A percentile compares a stretch with the other conserved stretches of the same genome.
These are phyloP conservation scores for Ophiostoma sp. DNA, from an alignment of 2,329 filamentous ascomycete genomes.

Conservation along the genomic window DNA sequence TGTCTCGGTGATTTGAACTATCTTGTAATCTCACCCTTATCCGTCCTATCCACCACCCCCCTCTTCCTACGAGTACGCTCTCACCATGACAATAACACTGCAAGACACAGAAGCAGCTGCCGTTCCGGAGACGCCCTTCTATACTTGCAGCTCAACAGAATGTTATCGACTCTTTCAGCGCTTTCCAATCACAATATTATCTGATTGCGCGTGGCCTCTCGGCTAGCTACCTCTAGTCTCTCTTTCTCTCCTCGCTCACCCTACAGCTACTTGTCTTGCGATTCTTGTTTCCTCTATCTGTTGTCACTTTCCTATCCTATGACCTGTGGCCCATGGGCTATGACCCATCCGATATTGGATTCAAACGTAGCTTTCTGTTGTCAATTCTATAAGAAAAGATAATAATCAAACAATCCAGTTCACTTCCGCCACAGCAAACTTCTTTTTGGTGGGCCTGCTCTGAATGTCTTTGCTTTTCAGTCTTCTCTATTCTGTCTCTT, in stretches of 20 bases:
- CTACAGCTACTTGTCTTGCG: not conserved
- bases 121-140: not conserved
- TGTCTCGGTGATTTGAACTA: not conserved
- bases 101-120: not conserved
- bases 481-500: not conserved
- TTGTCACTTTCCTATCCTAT: not conserved
- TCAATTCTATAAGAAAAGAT: no score
- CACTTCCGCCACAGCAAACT: slow-evolving; percentile 1
- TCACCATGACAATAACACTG: not conserved
- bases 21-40: not conserved
- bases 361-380: not conserved
- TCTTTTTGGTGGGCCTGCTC: not conserved
- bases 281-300: not conserved
- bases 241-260: not conserved
- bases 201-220: not conserved
- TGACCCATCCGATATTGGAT: not conserved
- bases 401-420: not conserved
- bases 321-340: no score
- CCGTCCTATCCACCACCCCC: not conserved
- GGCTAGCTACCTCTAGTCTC: not conserved
- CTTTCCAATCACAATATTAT: not conserved
- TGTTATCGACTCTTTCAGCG: not conserved
- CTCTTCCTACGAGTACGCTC: not conserved
- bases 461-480: no score
- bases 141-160: not conserved